Conservation (phyloP, 257 asterid genomes). For the Nicotiana tabacum region DNA sequence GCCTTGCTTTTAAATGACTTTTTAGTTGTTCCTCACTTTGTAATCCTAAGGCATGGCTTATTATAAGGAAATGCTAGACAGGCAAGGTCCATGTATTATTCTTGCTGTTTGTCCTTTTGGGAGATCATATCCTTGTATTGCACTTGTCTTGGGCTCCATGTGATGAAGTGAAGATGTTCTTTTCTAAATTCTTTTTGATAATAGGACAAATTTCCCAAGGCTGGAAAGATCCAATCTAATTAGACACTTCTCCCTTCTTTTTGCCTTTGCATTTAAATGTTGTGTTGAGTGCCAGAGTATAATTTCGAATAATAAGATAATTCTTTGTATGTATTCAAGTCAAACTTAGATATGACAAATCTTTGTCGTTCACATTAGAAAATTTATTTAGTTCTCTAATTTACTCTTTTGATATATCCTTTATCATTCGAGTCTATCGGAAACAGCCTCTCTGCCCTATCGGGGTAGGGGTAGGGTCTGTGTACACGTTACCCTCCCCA, state of each 20-base stretch:
- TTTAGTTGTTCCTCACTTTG: slow-evolving; percentile 26
- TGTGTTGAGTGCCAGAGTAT: background rate
- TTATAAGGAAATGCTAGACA: slow-evolving; percentile 24
- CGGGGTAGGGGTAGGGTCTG: too few relatives aligned
- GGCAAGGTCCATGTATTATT: slow-evolving; percentile 24
- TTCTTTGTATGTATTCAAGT: slow-evolving; percentile 1
- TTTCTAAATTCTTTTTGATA: slow-evolving; percentile 11
- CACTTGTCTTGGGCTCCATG: slow-evolving; percentile 41
- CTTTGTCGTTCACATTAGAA: slow-evolving; percentile 10
- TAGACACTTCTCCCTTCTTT: background rate
- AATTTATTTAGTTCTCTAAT: background rate
- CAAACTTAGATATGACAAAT: slow-evolving; percentile 17
- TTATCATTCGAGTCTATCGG: background rate
- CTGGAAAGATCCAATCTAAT: slow-evolving; percentile 22
- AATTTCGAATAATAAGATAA: background rate
- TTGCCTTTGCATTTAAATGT: background rate
- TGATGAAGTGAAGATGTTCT: slow-evolving; percentile 8
- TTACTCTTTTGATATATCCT: background rate
- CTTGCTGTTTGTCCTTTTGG: slow-evolving; percentile 30
- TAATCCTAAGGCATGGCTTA: background rate
- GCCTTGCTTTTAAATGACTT: slow-evolving; percentile 14
- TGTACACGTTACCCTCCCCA: too few relatives aligned
- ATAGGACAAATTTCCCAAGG: slow-evolving; percentile 23
- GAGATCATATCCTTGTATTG: slow-evolving; percentile 25
- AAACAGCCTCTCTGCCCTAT: too few relatives aligned